Conservation (phyloP, 768 basidiomycete genomes). For the Pulveroboletus sp. region DNA sequence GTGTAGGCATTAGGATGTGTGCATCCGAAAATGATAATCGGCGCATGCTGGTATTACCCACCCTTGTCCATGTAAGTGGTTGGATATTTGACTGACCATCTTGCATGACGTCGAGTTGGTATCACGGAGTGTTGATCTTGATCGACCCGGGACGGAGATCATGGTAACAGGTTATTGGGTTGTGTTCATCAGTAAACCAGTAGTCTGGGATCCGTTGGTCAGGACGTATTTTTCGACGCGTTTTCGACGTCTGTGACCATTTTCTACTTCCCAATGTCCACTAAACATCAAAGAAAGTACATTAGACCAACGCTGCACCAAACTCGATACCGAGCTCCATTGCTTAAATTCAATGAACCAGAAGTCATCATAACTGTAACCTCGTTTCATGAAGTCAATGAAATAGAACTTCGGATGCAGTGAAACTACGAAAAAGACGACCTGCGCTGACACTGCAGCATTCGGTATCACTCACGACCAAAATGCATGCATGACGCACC, state of each 20-base stretch:
- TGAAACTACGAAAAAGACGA: not conserved
- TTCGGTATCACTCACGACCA: not conserved
- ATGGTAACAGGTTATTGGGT: too few species aligned
- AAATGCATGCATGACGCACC: not conserved
- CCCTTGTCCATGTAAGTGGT: not conserved
- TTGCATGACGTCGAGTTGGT: not conserved
- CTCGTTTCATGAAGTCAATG: not conserved
- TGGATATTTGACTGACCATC: not conserved
- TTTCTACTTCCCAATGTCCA: too few species aligned
- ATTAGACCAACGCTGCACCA: not conserved
- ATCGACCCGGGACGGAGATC: not conserved
- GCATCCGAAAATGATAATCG: not conserved
- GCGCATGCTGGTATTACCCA: not conserved
- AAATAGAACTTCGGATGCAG: not conserved
- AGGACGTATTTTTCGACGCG: too few species aligned
- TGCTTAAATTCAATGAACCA: not conserved
- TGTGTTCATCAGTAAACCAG: not conserved
- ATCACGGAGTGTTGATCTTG: not conserved
- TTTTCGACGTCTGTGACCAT: too few species aligned
- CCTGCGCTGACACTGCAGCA: not conserved
- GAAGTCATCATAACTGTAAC: not conserved
- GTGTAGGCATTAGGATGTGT: conserved; percentile 5
- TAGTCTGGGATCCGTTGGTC: too few species aligned
- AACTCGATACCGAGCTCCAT: not conserved
- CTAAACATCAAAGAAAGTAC: not conserved